Base-by-base conservation (phyloP, 306 rosid species). In the Prunus padus region DNA sequence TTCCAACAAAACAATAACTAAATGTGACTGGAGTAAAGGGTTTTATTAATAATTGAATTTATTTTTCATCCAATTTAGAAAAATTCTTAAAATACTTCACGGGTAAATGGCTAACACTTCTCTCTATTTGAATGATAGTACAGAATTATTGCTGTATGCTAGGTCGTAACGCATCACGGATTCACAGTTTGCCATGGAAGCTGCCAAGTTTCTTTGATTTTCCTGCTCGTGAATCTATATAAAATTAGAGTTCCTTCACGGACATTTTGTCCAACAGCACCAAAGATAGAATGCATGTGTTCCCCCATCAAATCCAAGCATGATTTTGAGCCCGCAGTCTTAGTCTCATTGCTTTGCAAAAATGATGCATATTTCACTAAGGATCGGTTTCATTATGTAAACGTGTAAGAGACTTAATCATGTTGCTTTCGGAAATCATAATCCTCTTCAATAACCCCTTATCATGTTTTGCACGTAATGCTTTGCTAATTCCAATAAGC, bases 391-490 rank as follows among this genome's bases (percentile, higher is more conserved):
- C 45, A 73, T 67, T 13, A 67, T 72, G 61, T 45, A 30, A 65
- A 68, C 79, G 79, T 73, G 79, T 40, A 54, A 33, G 23, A 4
- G 33, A 30, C 59, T 51, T 8, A 3, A 42, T 72, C 57, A 57
- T 72, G 23, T 22, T 57, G 30, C 67, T 72, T 59, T 44, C 18
- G 12, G 47, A 14, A 40, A 72, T 42, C 18, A 56, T 57, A 42
- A 57, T 72, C 76, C 28, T 30, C 22, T 3, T 47, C 31, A 47
- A 54, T 37, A 55, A 56, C 65, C 16, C 50, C 56, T 45, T 42
- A 62, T 67, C 69, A 50, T 67, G 71, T 67, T 75, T 26, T 50
- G 54, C 72, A 82, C 74, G 63, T 47, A 78, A 69, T n/a, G 64
- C 23, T 55, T 15, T 44, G 71, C 60, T 59, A 23, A 72, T 33